Conservation (phyloP, 1,284 basidiomycete genomes). For the Crocinoboletus sp. region DNA sequence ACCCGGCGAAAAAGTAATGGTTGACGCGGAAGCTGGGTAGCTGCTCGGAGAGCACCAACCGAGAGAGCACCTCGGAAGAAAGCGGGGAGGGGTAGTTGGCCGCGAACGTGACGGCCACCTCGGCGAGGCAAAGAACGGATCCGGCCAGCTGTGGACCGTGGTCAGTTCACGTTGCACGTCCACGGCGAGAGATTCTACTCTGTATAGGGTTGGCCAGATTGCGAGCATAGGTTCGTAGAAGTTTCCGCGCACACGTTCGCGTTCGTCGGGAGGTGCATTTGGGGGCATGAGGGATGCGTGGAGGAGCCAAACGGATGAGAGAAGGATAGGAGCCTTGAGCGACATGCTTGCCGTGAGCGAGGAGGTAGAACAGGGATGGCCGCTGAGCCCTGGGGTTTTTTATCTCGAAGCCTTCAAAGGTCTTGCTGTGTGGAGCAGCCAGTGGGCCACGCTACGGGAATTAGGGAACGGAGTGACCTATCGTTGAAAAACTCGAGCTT, state of each 20-base stretch:
- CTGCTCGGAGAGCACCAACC: conserved; percentile 15
- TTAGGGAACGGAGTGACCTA: too few species aligned
- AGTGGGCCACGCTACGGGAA: too few species aligned
- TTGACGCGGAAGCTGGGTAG: conserved; percentile 17
- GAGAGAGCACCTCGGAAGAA: conserved; percentile 22
- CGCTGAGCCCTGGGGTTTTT: too few species aligned
- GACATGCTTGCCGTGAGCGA: too few species aligned
- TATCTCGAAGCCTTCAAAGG: too few species aligned
- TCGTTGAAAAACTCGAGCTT: too few species aligned
- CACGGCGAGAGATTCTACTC: too few species aligned
- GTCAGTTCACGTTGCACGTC: too few species aligned
- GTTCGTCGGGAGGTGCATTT: conserved; percentile 17
- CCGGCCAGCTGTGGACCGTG: conserved; percentile 20
- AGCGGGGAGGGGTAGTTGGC: conserved; percentile 12
- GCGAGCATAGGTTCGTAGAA: conserved; percentile 24
- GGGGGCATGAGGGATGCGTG: conserved; percentile 25
- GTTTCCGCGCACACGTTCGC: conserved; percentile 17
- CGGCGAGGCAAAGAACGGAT: conserved; percentile 28
- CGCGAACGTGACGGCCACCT: conserved; percentile 20
- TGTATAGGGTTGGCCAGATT: conserved; percentile 21
- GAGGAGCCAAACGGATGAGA: conserved; percentile 27
- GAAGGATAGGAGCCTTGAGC: conserved; percentile 22
- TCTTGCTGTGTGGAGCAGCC: too few species aligned
- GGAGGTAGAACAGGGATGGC: too few species aligned
- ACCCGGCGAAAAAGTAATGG: conserved; percentile 17